Evolutionary conservation across 1,284 basidiomycete species (phyloP).

Genomic region (Trichosporon coremiiforme): DNA sequence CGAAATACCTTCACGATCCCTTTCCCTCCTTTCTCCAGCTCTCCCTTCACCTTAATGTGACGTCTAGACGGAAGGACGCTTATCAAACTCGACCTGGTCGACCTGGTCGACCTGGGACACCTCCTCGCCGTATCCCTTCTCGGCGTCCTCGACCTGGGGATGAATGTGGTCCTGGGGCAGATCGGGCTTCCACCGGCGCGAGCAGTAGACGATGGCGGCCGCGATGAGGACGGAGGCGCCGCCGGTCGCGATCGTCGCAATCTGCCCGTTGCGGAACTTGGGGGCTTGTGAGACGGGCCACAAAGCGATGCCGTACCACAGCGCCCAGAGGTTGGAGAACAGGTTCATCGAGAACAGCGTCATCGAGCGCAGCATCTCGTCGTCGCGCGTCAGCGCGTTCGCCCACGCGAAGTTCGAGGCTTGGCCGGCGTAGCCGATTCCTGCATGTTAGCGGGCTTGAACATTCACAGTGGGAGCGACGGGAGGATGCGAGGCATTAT

Average conservation of each 20-base stretch:
- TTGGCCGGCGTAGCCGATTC: slow-evolving; percentile 49
- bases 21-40: background rate
- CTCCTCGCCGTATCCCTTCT: slow-evolving; percentile 18
- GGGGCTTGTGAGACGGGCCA: slow-evolving; percentile 48
- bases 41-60: background rate
- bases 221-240: slow-evolving; percentile 35
- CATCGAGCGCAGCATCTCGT: slow-evolving; percentile 47
- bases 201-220: slow-evolving; percentile 41
- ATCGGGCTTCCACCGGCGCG: slow-evolving; percentile 32
- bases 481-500: no score
- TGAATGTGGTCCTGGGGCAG: slow-evolving; percentile 23
- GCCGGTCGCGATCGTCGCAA: slow-evolving; percentile 47
- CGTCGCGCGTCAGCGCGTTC: slow-evolving; percentile 46
- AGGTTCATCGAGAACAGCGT: slow-evolving; percentile 50
- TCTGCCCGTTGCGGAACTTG: slow-evolving; percentile 48
- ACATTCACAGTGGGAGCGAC: no score
- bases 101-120: background rate
- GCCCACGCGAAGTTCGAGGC: slow-evolving; percentile 54
- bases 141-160: slow-evolving; percentile 5
- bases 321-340: slow-evolving; percentile 34
- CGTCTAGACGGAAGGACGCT: background rate
- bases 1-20: no score
- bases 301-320: slow-evolving; percentile 49
- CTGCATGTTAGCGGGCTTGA: no score
- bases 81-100: background rate